Evolutionary conservation across 2,329 filamentous ascomycete species (phyloP), one percentile per base, ranked within the genome.

Genomic region (Hirsutella thompsonii): DNA sequence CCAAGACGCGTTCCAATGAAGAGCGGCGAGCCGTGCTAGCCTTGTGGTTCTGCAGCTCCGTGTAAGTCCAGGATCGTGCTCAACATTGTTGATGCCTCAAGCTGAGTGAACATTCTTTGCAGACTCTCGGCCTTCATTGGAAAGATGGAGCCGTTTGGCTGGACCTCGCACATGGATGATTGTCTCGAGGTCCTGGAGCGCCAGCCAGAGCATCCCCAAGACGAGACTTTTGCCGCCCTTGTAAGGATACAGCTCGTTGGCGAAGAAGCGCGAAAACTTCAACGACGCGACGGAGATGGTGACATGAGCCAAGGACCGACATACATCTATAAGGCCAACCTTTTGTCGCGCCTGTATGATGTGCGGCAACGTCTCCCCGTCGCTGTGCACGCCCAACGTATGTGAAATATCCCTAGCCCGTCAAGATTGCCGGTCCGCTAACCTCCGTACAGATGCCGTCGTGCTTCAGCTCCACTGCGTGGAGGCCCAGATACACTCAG

Each of bases 91-190:
- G 9, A 9, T 16, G 4, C 11, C 14, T 37, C 20, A 36, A 19
- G 32, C 37, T 37, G 33, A 36, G 8, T 16, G 18, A 10, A 43
- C 8, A 28, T 33, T 3, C 10, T 40, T 5, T 40, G 44, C 5
- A 65, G 59, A 43, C 54, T 55, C 42, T 53, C 59, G 37, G 58
- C 52, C 3, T 67, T 60, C 40, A 57, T 72, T 13, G 65, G 64
- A 20, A 66, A 66, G 36, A 61, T 66, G 38, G 72, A 78, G 40
- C 50, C 64, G 2, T 58, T 80, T 38, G 62, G 60, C 2, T 82
- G 76, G 76, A 77, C 68, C 1, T 48, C 67, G 2, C 67, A 76
- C 39, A 68, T 81, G 61, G 74, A 78, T 23, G 73, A 79, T 29
- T 73, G 67, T 29, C 57, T 80, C 1, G 54, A 62, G 4, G 47